Evolutionary conservation across 768 basidiomycete genomes (phyloP).

Genomic region (Lactifluus piperatus): DNA sequence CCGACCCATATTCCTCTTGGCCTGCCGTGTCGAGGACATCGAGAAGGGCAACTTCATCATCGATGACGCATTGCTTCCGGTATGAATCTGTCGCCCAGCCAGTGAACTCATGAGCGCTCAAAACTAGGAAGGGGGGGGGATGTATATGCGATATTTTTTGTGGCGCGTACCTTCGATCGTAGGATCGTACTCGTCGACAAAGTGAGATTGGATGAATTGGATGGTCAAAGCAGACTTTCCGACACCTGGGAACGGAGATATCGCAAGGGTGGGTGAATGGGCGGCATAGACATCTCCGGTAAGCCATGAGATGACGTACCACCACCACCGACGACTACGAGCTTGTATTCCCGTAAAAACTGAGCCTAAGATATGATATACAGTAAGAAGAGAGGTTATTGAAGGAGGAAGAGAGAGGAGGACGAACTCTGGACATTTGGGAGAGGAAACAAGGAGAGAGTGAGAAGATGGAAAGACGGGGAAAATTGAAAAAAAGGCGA

Average conservation of each 20-base stretch:
- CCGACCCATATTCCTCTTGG: conserved; percentile 96
- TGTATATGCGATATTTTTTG: background rate
- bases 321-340: conserved; percentile 97
- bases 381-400: background rate
- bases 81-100: conserved; percentile 66
- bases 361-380: conserved; percentile 46
- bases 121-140: background rate
- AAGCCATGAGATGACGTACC: conserved; percentile 39
- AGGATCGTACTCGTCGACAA: conserved; percentile 90
- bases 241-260: conserved; percentile 34
- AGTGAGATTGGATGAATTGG: conserved; percentile 95
- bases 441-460: background rate
- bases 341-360: conserved; percentile 94
- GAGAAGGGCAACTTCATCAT: conserved; percentile 96
- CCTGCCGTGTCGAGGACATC: conserved; percentile 97
- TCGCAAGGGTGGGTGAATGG: background rate
- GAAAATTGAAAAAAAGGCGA: background rate
- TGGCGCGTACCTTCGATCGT: conserved; percentile 74
- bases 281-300: background rate
- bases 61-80: conserved; percentile 93
- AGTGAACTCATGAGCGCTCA: background rate
- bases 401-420: background rate
- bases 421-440: conserved; percentile 30
- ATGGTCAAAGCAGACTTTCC: conserved; percentile 94
- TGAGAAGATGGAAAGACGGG: background rate